Evolutionary conservation across 306 rosid genomes (phyloP).

Genomic region (Senna siamea): DNA sequence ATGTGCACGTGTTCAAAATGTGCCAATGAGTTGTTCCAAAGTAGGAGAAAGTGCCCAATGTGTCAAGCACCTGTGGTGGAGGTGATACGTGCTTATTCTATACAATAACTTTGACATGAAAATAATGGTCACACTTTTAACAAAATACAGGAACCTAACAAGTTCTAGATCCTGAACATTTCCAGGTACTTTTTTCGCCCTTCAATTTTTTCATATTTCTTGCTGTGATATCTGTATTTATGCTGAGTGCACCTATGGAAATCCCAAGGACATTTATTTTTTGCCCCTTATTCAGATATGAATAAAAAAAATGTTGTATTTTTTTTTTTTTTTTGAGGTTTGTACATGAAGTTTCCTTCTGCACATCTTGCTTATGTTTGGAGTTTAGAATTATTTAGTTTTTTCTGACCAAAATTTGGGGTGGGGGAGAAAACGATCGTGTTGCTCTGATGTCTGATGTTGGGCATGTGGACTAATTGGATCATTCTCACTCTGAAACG

Average conservation of each 20-base stretch:
- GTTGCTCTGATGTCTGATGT: background rate
- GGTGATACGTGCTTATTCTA: slow-evolving; percentile 88
- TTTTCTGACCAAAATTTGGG: background rate
- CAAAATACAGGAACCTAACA: slow-evolving; percentile 43
- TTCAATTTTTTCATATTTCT: background rate
- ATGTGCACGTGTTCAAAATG: slow-evolving; percentile 94
- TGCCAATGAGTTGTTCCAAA: slow-evolving; percentile 72
- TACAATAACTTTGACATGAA: slow-evolving; percentile 43
- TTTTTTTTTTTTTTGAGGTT: no score
- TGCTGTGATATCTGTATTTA: slow-evolving; percentile 41
- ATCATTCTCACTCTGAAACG: background rate
- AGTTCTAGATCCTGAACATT: slow-evolving; percentile 40
- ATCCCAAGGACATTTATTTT: slow-evolving; percentile 24
- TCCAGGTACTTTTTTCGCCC: slow-evolving; percentile 32
- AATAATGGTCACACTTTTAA: slow-evolving; percentile 27
- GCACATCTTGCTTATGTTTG: background rate
- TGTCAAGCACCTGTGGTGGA: slow-evolving; percentile 91
- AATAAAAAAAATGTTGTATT: slow-evolving; percentile 29
- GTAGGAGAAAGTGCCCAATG: slow-evolving; percentile 88
- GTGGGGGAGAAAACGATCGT: background rate
- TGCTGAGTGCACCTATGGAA: slow-evolving; percentile 34
- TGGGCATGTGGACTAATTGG: background rate
- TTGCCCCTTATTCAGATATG: slow-evolving; percentile 40
- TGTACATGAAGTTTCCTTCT: background rate
- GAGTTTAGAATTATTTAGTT: background rate